Evolutionary conservation across 192 early-diverging fungal species (phyloP).

Genomic region (Kickxella alabastrina): DNA sequence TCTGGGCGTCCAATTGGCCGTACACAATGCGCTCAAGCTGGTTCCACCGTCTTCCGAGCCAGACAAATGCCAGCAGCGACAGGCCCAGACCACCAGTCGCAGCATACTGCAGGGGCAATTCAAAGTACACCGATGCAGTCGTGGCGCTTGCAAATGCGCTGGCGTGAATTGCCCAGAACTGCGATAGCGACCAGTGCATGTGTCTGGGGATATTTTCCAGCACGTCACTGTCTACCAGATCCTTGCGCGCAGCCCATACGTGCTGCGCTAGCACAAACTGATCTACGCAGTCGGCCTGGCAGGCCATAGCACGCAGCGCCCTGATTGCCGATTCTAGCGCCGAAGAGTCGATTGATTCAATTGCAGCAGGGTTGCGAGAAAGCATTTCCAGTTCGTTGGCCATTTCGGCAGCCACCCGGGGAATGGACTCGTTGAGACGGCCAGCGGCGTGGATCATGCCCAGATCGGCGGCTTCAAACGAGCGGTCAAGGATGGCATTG

Average conservation of each 20-base stretch:
- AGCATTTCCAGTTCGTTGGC: neutral
- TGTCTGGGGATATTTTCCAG: conserved; percentile 25
- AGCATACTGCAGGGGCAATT: conserved; percentile 13
- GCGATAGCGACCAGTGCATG: conserved; percentile 30
- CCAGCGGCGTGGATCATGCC: conserved; percentile 45
- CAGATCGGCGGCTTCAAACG: conserved; percentile 37
- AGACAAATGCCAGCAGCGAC: conserved; percentile 20
- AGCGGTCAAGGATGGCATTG: conserved; percentile 25
- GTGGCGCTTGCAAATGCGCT: conserved; percentile 10
- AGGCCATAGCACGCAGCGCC: conserved; percentile 19
- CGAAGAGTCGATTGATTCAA: neutral
- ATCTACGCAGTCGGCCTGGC: conserved; percentile 21
- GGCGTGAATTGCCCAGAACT: conserved; percentile 40
- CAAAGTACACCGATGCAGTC: conserved; percentile 3
- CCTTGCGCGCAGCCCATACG: conserved; percentile 31
- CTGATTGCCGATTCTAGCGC: conserved; percentile 7
- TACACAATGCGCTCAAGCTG: conserved; percentile 16
- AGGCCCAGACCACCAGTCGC: conserved; percentile 13
- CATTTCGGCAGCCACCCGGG: conserved; percentile 6
- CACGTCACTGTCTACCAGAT: conserved; percentile 13
- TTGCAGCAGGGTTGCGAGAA: neutral
- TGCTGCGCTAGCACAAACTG: conserved; percentile 22
- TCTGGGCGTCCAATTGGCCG: conserved; percentile 16
- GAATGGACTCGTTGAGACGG: conserved; percentile 30
- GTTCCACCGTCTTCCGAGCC: conserved; percentile 36